Percentiles rank a stretch among this genome's conserved stretches.
These are phyloP conservation scores for Vitis rotundifolia DNA, from an alignment of 164 flowering plant genomes.

Conservation along the genomic window DNA sequence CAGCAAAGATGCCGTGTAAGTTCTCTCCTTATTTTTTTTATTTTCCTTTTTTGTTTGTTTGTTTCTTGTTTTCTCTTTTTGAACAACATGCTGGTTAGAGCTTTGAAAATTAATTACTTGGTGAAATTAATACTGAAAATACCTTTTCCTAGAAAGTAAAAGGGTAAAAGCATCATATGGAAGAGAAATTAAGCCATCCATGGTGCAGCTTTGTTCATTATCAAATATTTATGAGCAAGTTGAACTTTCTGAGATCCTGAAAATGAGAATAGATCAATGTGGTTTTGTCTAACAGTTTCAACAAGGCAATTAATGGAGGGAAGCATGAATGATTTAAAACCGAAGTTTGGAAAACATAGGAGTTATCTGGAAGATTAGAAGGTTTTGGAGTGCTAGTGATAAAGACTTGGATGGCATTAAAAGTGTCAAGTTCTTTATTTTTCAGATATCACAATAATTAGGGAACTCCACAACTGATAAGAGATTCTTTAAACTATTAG, in stretches of 20 bases:
- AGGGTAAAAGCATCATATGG: no score
- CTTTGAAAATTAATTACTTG: no score
- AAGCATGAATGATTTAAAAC: no score
- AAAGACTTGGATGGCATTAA: neutral
- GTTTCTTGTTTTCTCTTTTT: neutral
- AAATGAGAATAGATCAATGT: no score
- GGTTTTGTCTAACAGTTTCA: neutral
- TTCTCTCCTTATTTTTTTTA: slow-evolving; percentile 3
- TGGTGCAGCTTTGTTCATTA: no score
- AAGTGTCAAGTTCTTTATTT: neutral
- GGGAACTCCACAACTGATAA: neutral
- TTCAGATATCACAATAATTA: neutral
- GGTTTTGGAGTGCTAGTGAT: neutral
- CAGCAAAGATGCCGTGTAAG: slow-evolving; percentile 94
- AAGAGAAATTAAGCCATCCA: no score
- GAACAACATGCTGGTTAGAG: no score
- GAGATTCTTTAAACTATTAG: neutral
- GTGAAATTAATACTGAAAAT: no score
- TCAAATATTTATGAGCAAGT: no score
- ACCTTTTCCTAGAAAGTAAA: no score
- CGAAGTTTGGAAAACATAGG: no score
- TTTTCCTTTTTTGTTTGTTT: neutral
- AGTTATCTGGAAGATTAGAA: neutral
- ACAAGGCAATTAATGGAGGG: no score
- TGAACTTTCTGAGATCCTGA: neutral